Base-by-base conservation (phyloP, 306 rosid species). In the Vigna trinervia region DNA sequence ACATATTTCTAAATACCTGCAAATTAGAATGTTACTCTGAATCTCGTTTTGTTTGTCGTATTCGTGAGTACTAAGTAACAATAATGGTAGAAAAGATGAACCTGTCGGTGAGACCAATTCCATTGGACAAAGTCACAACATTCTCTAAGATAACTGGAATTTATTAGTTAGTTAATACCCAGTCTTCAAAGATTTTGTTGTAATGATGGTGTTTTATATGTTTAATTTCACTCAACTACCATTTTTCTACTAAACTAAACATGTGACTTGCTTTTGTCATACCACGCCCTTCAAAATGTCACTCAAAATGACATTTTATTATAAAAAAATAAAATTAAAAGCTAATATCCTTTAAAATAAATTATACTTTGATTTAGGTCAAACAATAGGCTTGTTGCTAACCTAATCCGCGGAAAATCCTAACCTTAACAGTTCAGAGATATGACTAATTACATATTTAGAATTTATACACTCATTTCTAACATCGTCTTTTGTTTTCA, bases 351-450 rank as follows among this genome's bases (percentile, higher is more conserved):
- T 30, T 48, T 14, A 4, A n/a, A n/a, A 3, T 11, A 17, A 74
- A 23, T 12, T 8, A 74, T 57, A 9, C 7, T 56, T 73, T 4
- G n/a, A 56, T 56, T 4, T 38, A 20, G 59, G 32, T n/a, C 50
- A 28, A 74, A n/a, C 14, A 43, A 7, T 30, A 34, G 3, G 43
- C 43, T 47, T 28, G 15, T 69, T 69, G n/a, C 6, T 34, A 4
- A 74, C 79, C 61, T 60, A 75, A 75, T 5, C 26, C 22, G 17
- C 0, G 63, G 64, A 63, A 75, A 48, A 50, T 63, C 36, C 19
- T 23, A 63, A 48, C 19, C 12, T 34, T 41, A 38, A 38, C 2
- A 6, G 43, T 38, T 6, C 43, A 38, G 34, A 30, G 34, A 30
- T 30, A 30, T 4, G 34, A 30, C 34, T 30, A 0, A 30, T 30